Conservation (phyloP, 208 protist genomes). For the Porcisia hertigi region DNA sequence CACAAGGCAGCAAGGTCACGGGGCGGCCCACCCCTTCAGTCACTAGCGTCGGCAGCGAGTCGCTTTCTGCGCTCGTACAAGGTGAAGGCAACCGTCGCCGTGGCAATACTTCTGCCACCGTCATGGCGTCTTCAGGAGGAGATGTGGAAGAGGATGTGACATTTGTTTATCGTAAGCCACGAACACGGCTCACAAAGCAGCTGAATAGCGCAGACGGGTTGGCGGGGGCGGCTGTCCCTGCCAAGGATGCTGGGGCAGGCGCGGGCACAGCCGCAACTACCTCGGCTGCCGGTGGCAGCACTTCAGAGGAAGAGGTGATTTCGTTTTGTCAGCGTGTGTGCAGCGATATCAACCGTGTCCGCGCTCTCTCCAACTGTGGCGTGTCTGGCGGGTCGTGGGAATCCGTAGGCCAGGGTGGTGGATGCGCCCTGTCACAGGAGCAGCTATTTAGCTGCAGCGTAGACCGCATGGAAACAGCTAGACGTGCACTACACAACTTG, state of each 20-base stretch:
- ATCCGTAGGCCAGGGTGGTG: neutral
- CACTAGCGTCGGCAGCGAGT: neutral
- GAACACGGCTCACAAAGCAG: conserved; percentile 1
- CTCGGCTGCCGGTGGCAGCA: neutral
- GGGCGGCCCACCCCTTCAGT: neutral
- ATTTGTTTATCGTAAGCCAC: conserved; percentile 33
- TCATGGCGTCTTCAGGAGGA: neutral
- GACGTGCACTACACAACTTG: conserved; percentile 37
- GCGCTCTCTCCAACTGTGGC: conserved; percentile 18
- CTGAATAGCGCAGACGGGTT: neutral
- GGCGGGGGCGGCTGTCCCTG: neutral
- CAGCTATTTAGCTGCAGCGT: conserved; percentile 21
- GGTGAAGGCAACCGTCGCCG: conserved; percentile 1
- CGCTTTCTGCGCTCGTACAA: conserved; percentile 8
- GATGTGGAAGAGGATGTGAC: conserved; percentile 33
- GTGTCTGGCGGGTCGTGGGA: conserved; percentile 4
- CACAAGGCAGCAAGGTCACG: conserved; percentile 3
- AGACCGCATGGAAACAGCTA: conserved; percentile 40
- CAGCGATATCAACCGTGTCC: conserved; percentile 11
- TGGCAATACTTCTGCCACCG: neutral
- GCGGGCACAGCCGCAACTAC: neutral
- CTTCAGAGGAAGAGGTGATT: conserved; percentile 13
- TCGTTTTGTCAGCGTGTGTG: conserved; percentile 15
- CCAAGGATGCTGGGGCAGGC: neutral
- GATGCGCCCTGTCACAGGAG: conserved; percentile 11